Evolutionary conservation across 2,329 filamentous ascomycete species (phyloP).

Genomic region (Didymella sp.): DNA sequence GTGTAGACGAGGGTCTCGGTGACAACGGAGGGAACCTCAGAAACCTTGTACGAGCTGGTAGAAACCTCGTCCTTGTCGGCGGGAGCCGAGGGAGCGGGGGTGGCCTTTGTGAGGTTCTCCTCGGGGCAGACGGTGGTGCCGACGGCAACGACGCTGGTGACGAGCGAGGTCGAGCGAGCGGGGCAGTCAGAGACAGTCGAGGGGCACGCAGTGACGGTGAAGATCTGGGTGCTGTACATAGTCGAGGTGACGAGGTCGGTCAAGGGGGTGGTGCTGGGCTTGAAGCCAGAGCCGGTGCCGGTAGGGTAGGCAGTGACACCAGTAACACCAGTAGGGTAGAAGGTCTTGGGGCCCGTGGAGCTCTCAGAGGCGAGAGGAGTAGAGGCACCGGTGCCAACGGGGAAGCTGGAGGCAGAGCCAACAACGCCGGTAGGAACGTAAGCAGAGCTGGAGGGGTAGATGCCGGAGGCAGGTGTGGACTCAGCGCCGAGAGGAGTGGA

Average conservation of each 20-base stretch:
- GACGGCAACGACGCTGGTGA: constrained; percentile 51
- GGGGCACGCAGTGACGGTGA: constrained; percentile 51
- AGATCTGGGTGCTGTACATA: constrained; percentile 54
- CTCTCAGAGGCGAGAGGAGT: constrained; percentile 16
- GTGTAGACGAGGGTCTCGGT: constrained; percentile 55
- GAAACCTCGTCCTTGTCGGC: constrained; percentile 21
- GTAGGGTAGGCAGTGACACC: constrained; percentile 15
- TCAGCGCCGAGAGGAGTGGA: constrained; percentile 20
- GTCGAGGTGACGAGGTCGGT: constrained; percentile 50
- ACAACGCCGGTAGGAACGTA: constrained; percentile 14
- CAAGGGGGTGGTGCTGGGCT: constrained; percentile 50
- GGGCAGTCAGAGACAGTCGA: constrained; percentile 50
- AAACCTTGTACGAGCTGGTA: constrained; percentile 31
- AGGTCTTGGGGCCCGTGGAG: constrained; percentile 8
- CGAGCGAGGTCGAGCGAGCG: constrained; percentile 39
- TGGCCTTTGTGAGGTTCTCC: constrained; percentile 25
- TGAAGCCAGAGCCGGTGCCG: constrained; percentile 27
- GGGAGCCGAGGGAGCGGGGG: constrained; percentile 20
- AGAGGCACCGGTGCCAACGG: constrained; percentile 6
- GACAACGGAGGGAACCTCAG: constrained; percentile 43
- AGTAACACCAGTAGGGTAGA: constrained; percentile 33
- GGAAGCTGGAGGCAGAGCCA: constrained; percentile 11
- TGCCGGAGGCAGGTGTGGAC: constrained; percentile 27
- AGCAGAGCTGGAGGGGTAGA: constrained; percentile 15
- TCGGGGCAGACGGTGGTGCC: constrained; percentile 55